Evolutionary conservation across 352 stramenopile genomes (phyloP), one percentile per base, ranked within the genome.

Genomic region (Phytophthora pinifolia): DNA sequence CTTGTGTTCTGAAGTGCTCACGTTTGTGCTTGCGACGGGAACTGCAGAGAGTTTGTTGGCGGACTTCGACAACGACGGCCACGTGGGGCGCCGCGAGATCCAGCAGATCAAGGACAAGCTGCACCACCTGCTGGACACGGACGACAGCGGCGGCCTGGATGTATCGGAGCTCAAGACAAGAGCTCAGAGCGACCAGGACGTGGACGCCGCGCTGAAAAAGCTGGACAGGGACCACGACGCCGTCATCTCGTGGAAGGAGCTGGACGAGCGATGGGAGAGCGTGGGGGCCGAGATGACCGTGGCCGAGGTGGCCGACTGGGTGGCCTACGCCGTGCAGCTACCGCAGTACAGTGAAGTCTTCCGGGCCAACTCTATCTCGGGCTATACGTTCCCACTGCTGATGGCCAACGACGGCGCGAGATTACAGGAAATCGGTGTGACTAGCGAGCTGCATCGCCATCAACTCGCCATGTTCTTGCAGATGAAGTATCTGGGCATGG

Each of bases 261-360:
- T 94, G 43, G 84, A 94, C 47, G 79, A 86, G 41, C 82, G 82
- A 5, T 94, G 82, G 82, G 84, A 92, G 35, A 43, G 61, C 9
- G 74, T 94, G 2, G 84, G 84, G 0, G 76, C 84, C n/a, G 84
- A 94, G 52, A 94, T 94, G 84, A 94, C 82, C 1, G 84, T 94
- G 10, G 67, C 62, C 17, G 84, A 94, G 41, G 84, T 94, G 44
- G 76, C 79, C 0, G 84, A 94, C 53, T 94, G 84, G 84, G 73
- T 94, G 20, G 65, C 79, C 10, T 92, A 83, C 59, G 74, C 80
- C 9, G 84, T 92, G 12, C 84, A 94, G 41, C 45, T 94, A 9
- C 84, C 84, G 5, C 84, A 94, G 65, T 94, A 94, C 65, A 74
- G 74, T 18, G 76, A 88, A 0, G 64, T 89, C 14, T 91, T 94